A percentile compares a stretch with the other conserved stretches of the same genome.
These are phyloP conservation scores for Stygiomarasmius scandens DNA, from an alignment of 1,284 basidiomycete species.

Conservation along the genomic window DNA sequence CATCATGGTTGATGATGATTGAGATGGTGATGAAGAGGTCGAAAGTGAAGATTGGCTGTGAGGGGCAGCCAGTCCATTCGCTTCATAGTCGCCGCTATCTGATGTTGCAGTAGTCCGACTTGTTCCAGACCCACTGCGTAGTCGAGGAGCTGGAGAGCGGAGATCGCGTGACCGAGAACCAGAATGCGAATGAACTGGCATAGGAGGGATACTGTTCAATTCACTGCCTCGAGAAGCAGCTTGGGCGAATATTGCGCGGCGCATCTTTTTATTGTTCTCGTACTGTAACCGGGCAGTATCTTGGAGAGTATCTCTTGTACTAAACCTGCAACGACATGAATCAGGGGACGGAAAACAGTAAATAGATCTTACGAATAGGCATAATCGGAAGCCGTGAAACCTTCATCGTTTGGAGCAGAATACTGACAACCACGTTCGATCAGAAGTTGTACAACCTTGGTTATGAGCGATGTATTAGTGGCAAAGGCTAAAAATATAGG, in stretches of 20 bases:
- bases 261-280: conserved; percentile 75
- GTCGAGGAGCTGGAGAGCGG: conserved; percentile 43
- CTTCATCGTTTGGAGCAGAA: conserved; percentile 82
- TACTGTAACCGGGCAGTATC: conserved; percentile 75
- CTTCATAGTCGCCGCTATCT: conserved; percentile 69
- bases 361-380: conserved; percentile 76
- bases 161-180: conserved; percentile 42
- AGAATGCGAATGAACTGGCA: conserved; percentile 33
- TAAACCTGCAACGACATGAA: conserved; percentile 45
- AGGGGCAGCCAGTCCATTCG: conserved; percentile 38
- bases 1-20: conserved; percentile 51
- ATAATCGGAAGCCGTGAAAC: conserved; percentile 90
- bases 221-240: conserved; percentile 66
- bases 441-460: conserved; percentile 80
- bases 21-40: conserved; percentile 57
- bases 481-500: conserved; percentile 16
- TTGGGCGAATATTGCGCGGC: conserved; percentile 68
- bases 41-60: conserved; percentile 53
- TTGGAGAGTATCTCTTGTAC: conserved; percentile 73
- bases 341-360: conserved; percentile 8
- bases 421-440: conserved; percentile 88
- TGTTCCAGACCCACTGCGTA: conserved; percentile 80
- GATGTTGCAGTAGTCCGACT: conserved; percentile 75
- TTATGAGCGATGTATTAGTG: conserved; percentile 1
- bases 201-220: conserved; percentile 46